phyloP scores from a whole-genome alignment of 2,329 filamentous ascomycete species.

The Graphiopsis chlorocephala region DNA sequence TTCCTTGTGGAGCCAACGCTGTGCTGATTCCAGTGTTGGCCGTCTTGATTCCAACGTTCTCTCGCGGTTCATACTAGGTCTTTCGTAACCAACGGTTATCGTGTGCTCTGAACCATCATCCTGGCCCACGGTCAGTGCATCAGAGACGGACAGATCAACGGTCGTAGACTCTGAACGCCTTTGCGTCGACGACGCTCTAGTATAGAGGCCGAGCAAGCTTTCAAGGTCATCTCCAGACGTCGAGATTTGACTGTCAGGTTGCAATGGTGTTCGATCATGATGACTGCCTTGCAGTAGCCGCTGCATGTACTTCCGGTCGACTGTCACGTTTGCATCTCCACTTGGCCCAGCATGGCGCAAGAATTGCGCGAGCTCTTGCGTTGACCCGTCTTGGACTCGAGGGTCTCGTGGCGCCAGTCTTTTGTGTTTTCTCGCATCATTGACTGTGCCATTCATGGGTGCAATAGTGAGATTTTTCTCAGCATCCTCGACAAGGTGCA shows the following conservation, averaged over 20 bases:
- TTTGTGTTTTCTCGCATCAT: background rate
- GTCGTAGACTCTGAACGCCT: background rate
- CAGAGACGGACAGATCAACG: background rate
- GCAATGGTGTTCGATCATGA: background rate
- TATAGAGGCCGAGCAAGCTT: background rate
- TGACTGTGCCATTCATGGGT: background rate
- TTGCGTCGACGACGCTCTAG: background rate
- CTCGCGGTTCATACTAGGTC: no score
- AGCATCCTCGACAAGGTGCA: background rate
- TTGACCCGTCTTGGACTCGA: constrained; percentile 9
- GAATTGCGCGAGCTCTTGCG: constrained; percentile 19
- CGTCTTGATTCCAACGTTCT: background rate
- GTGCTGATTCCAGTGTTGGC: background rate
- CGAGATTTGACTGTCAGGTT: background rate
- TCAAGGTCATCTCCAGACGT: background rate
- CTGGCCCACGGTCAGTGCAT: background rate
- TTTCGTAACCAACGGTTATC: background rate
- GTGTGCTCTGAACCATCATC: background rate
- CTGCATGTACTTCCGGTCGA: constrained; percentile 9
- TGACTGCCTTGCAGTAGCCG: background rate
- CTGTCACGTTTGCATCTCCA: background rate
- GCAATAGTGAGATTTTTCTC: background rate
- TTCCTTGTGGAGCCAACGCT: constrained; percentile 3
- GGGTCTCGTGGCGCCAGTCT: constrained; percentile 6
- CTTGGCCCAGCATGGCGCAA: constrained; percentile 14